Conservation (phyloP, 768 basidiomycete genomes). For the Megacollybia marginata region DNA sequence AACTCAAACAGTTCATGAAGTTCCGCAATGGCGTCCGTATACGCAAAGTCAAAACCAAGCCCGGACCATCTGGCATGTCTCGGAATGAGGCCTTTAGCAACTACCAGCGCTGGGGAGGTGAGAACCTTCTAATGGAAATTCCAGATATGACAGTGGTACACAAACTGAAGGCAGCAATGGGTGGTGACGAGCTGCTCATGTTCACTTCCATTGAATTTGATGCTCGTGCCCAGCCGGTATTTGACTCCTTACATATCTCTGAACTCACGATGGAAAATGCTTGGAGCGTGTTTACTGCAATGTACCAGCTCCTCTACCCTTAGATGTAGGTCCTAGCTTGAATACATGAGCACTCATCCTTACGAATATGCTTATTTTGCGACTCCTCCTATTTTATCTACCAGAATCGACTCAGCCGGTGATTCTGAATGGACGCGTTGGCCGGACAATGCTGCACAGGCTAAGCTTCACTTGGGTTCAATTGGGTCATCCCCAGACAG, state of each 20-base stretch:
- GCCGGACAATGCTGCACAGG: not conserved
- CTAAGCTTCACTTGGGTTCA: constrained; percentile 8
- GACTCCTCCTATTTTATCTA: constrained; percentile 8
- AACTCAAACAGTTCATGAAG: constrained; percentile 7
- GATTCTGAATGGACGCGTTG: not conserved
- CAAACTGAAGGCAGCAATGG: too few species aligned
- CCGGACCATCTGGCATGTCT: constrained; percentile 14
- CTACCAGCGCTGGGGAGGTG: not conserved
- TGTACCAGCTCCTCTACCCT: too few species aligned
- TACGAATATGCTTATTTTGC: constrained; percentile 30
- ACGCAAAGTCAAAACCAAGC: constrained; percentile 12
- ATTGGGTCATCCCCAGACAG: not conserved
- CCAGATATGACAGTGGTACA: too few species aligned
- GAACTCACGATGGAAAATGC: too few species aligned
- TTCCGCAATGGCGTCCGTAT: constrained; percentile 9
- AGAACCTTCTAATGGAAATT: not conserved
- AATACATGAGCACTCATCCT: constrained; percentile 13
- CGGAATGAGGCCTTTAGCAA: constrained; percentile 10
- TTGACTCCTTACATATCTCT: too few species aligned
- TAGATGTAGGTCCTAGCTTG: too few species aligned
- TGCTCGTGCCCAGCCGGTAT: too few species aligned
- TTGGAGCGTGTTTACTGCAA: too few species aligned
- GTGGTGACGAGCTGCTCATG: too few species aligned
- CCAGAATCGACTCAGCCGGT: not conserved
- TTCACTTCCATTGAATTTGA: too few species aligned